phyloP scores from a whole-genome alignment of 1,284 basidiomycete species.

The Marasmius sp. region DNA sequence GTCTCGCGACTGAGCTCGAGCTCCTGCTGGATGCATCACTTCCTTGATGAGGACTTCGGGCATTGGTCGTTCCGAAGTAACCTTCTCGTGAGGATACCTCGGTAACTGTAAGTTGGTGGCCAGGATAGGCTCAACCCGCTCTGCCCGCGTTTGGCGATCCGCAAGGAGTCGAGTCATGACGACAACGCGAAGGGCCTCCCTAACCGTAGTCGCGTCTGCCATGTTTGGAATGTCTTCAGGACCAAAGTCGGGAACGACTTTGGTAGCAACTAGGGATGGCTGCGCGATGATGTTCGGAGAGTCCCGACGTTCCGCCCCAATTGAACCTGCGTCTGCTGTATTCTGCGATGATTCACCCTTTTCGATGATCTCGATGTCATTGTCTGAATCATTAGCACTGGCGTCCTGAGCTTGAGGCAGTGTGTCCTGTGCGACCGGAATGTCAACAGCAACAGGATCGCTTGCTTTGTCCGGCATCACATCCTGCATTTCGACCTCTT shows the following conservation, averaged over 20 bases:
- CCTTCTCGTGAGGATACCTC: constrained; percentile 23
- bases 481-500: neutral
- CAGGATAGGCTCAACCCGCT: constrained; percentile 62
- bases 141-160: constrained; percentile 59
- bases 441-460: neutral
- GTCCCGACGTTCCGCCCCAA: neutral
- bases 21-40: constrained; percentile 33
- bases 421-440: neutral
- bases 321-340: neutral
- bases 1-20: constrained; percentile 32
- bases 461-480: neutral
- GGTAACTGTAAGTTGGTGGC: constrained; percentile 54
- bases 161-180: constrained; percentile 58
- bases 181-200: constrained; percentile 60
- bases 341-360: neutral
- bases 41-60: constrained; percentile 48
- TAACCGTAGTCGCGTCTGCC: constrained; percentile 43
- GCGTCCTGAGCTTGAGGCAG: neutral
- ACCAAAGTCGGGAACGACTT: constrained; percentile 6
- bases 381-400: neutral
- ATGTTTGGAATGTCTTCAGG: constrained; percentile 36
- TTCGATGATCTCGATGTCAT: neutral
- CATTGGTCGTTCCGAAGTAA: constrained; percentile 28
- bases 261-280: neutral
- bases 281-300: neutral